Percentiles rank a stretch among this genome's conserved stretches.
These are phyloP conservation scores for Penicillium corylophilum DNA, from an alignment of 2,329 filamentous ascomycete genomes.

Conservation along the genomic window DNA sequence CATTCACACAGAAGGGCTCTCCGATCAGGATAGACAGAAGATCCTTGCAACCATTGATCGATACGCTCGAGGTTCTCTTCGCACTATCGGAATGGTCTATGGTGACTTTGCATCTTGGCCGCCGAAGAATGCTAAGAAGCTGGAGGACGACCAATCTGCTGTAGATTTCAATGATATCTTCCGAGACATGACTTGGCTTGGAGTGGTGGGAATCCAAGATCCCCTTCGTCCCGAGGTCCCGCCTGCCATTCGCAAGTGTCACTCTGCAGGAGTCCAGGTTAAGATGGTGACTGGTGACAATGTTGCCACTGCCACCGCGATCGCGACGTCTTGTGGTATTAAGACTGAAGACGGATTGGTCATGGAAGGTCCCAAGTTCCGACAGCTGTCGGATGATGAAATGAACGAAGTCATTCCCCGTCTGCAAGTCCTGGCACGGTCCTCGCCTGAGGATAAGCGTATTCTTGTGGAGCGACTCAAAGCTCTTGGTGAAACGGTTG, in stretches of 20 bases:
- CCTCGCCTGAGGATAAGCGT: slow-evolving; percentile 66
- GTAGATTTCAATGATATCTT: slow-evolving; percentile 68
- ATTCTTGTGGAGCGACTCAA: slow-evolving; percentile 63
- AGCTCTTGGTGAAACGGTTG: slow-evolving; percentile 62
- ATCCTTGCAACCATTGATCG: slow-evolving; percentile 39
- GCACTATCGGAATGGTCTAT: slow-evolving; percentile 73
- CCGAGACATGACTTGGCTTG: slow-evolving; percentile 70
- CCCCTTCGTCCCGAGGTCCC: slow-evolving; percentile 68
- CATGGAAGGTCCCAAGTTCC: slow-evolving; percentile 69
- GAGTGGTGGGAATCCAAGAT: slow-evolving; percentile 72
- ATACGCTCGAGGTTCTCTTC: slow-evolving; percentile 59
- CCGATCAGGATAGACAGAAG: slow-evolving; percentile 25
- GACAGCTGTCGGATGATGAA: slow-evolving; percentile 58
- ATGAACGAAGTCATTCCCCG: slow-evolving; percentile 60
- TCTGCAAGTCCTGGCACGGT: slow-evolving; percentile 64
- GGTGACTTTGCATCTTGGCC: slow-evolving; percentile 71
- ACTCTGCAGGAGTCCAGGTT: slow-evolving; percentile 67
- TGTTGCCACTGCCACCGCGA: slow-evolving; percentile 69
- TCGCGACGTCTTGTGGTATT: slow-evolving; percentile 72
- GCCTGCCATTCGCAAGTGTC: slow-evolving; percentile 65
- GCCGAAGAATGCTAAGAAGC: slow-evolving; percentile 54
- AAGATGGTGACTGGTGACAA: slow-evolving; percentile 75
- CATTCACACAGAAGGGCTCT: slow-evolving; percentile 25
- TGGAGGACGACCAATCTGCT: slow-evolving; percentile 62
- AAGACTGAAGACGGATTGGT: slow-evolving; percentile 58